Conservation (phyloP, 441 rosid species). For the Gossypium schwendimanii region DNA sequence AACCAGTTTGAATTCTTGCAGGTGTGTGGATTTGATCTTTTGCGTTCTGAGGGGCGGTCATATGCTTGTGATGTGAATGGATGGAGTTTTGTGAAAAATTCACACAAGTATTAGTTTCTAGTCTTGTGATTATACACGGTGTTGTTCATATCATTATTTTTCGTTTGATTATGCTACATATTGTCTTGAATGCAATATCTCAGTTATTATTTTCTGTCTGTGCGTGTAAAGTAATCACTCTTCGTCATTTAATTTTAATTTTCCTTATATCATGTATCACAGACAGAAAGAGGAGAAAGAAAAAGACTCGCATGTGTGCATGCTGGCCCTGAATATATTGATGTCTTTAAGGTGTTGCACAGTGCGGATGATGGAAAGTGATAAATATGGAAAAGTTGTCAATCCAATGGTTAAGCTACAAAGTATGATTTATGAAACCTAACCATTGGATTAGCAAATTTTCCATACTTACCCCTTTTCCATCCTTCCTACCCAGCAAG, state of each 20-base stretch:
- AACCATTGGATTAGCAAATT: not conserved
- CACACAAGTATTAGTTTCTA: constrained; percentile 66
- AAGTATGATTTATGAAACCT: not conserved
- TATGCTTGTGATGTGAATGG: constrained; percentile 99
- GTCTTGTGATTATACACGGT: not conserved
- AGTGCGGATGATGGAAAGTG: not conserved
- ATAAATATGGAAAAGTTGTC: not conserved
- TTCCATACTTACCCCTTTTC: not conserved
- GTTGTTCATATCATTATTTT: not conserved
- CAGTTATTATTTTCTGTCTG: not conserved
- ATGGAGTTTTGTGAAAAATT: constrained; percentile 99
- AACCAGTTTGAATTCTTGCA: constrained; percentile 26
- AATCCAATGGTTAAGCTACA: constrained; percentile 1
- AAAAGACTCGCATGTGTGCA: not conserved
- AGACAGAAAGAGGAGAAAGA: not conserved
- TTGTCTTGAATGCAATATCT: not conserved
- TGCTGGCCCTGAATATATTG: not conserved
- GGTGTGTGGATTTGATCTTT: constrained; percentile 99
- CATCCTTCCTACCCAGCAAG: not conserved
- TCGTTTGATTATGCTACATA: not conserved
- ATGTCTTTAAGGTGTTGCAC: not conserved
- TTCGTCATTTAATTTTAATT: not conserved
- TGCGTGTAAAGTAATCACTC: not conserved
- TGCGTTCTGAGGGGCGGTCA: constrained; percentile 94
- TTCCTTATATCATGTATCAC: not conserved